Evolutionary conservation across 306 rosid species (phyloP).

Genomic region (Glycine tomentella): DNA sequence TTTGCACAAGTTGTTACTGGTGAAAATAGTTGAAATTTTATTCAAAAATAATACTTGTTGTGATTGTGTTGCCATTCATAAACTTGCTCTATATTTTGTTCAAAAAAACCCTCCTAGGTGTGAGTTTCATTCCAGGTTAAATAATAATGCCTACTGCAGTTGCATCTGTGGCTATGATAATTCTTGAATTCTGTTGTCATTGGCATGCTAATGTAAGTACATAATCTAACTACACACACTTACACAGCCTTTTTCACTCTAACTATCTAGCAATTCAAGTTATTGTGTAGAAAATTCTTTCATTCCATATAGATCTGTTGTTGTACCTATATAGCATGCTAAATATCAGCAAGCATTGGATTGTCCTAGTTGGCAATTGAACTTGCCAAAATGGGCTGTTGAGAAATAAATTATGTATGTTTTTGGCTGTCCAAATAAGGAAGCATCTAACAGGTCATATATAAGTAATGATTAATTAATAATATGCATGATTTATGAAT

Average conservation of each 20-base stretch:
- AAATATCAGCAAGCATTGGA: constrained; percentile 19
- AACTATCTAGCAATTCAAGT: neutral
- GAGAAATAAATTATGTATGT: neutral
- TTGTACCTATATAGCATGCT: neutral
- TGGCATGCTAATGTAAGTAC: constrained; percentile 20
- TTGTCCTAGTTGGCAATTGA: neutral
- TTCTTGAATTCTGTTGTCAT: constrained; percentile 11
- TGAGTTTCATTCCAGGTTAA: constrained; percentile 22
- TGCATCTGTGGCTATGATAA: constrained; percentile 11
- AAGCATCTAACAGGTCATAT: neutral
- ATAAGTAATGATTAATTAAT: neutral
- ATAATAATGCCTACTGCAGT: neutral
- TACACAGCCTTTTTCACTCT: neutral
- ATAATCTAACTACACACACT: neutral
- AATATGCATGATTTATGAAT: too few relatives aligned
- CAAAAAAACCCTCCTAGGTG: neutral
- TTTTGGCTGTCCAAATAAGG: constrained; percentile 9
- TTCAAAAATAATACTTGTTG: neutral
- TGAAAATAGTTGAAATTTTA: neutral
- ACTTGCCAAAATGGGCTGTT: neutral
- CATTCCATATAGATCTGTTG: neutral
- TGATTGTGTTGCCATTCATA: constrained; percentile 3
- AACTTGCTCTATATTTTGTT: neutral
- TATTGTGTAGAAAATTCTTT: neutral
- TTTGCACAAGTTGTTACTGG: constrained; percentile 16